Conservation (phyloP, 345 rosid genomes). For the Eucalyptus viminalis region DNA sequence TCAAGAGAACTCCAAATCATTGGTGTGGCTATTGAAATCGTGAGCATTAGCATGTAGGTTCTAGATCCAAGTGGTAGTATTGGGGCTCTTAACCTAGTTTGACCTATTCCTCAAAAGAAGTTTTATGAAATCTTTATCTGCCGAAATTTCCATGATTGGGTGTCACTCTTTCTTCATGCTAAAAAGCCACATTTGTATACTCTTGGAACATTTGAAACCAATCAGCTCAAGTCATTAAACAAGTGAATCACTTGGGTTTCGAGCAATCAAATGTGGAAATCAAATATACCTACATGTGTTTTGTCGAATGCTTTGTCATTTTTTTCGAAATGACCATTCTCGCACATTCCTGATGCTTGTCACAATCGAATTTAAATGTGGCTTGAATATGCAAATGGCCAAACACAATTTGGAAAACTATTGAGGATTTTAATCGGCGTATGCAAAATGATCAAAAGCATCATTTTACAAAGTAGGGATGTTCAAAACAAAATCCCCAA, state of each 20-base stretch:
- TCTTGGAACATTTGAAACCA: not conserved
- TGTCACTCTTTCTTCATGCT: not conserved
- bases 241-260: not conserved
- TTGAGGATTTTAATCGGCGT: no score
- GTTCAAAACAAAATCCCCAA: not conserved
- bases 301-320: not conserved
- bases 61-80: fast-evolving
- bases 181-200: not conserved
- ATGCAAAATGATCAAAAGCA: not conserved
- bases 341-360: not conserved
- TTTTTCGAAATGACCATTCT: not conserved
- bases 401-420: no score
- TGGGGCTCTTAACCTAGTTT: fast-evolving
- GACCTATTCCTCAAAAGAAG: not conserved
- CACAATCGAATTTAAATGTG: not conserved
- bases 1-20: not conserved
- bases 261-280: not conserved
- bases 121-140: no score
- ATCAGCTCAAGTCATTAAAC: not conserved
- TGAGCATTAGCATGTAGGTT: not conserved
- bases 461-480: not conserved
- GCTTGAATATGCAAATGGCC: no score
- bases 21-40: not conserved
- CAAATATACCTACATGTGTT: fast-evolving
- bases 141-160: not conserved